These are phyloP conservation scores for Phlyctochytrium bullatum DNA, from an alignment of 192 early-diverging fungal species.

Conservation along the genomic window DNA sequence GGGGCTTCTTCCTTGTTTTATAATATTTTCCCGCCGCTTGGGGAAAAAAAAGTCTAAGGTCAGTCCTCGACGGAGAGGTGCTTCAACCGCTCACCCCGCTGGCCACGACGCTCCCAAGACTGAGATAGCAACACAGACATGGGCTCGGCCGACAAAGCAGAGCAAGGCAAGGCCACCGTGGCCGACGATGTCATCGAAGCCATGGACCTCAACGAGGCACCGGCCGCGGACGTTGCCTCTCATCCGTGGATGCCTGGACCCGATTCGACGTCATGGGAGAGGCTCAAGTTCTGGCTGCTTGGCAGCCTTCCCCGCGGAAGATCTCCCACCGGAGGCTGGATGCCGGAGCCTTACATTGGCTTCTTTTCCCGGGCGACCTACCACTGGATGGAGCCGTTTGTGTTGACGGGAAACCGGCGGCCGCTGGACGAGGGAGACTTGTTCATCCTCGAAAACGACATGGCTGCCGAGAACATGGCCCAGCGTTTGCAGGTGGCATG, in stretches of 20 bases:
- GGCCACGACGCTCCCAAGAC: too few relatives aligned
- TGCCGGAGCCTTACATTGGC: slow-evolving; percentile 5
- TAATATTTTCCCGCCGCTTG: too few relatives aligned
- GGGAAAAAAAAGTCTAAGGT: too few relatives aligned
- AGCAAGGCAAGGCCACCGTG: too few relatives aligned
- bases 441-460: not conserved
- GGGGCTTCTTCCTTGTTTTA: too few relatives aligned
- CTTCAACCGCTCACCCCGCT: too few relatives aligned
- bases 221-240: not conserved
- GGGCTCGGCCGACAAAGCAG: too few relatives aligned
- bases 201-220: too few relatives aligned
- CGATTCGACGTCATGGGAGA: not conserved
- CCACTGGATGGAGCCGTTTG: slow-evolving; percentile 6
- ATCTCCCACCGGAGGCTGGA: not conserved
- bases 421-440: slow-evolving; percentile 2
- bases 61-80: too few relatives aligned
- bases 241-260: not conserved
- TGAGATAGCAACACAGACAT: too few relatives aligned
- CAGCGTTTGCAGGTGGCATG: not conserved
- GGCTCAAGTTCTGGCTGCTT: not conserved
- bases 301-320: not conserved
- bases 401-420: not conserved
- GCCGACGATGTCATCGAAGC: too few relatives aligned
- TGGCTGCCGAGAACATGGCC: not conserved
- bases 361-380: not conserved